Base-by-base conservation (phyloP, 2,329 filamentous ascomycete genomes). In the Cryoendolithus antarcticus region DNA sequence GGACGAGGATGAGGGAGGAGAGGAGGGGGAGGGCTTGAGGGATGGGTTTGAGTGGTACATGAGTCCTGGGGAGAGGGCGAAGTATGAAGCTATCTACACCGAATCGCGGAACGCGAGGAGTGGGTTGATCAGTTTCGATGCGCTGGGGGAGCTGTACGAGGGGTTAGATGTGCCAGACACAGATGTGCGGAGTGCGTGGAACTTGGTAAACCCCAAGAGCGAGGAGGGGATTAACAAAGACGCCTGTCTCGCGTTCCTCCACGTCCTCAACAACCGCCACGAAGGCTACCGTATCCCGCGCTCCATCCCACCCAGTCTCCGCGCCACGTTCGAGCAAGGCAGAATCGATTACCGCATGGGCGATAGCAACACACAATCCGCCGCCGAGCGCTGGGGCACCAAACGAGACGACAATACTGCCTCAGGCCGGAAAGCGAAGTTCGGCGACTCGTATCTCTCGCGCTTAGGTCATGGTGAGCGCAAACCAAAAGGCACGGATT, bases 11-110 rank as follows among this genome's bases (percentile, higher is more conserved):
- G 72, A 94, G 44, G 83, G 70, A 8, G 24, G 24, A 44, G 76
- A 80, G 48, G 88, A 94, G 51, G 77, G 80, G 3, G 76, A 78
- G 1, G 86, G 86, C 1, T 69, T 98, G 46, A 93, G 93, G 60
- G 86, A 95, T 62, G 89, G 89, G 9, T 98, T 98, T 62, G 91
- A 98, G 61, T 98, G 91, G 91, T 98, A 98, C 67, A 98, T 98
- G 86, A 86, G 78, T 44, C 91, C 91, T 1, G 64, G 70, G 24
- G 88, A 98, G 65, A 93, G 93, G 65, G 59, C 76, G 48, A 96
- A 95, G 63, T 98, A 98, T 66, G 86, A 95, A 63, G 85, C 89
- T 53, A 98, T 98, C 63, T 98, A 96, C 65, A 82, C 82, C 48
- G 86, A 93, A 54, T 93, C 86, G 65, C 77, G 86, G 44, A 84